These are phyloP conservation scores for Talaromyces funiculosus DNA, from an alignment of 2,329 filamentous ascomycete genomes.

Conservation along the genomic window DNA sequence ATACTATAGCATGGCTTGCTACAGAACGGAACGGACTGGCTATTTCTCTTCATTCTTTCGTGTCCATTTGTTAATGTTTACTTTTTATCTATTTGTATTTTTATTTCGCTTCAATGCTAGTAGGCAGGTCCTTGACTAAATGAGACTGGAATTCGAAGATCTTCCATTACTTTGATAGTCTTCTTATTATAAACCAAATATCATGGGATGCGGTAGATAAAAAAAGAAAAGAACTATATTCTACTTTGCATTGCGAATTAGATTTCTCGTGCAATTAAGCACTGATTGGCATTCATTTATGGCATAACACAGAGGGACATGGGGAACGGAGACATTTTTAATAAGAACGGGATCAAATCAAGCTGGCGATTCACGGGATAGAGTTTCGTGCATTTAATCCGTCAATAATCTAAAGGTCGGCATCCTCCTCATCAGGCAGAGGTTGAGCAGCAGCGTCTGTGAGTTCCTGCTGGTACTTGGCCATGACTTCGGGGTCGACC, in stretches of 20 bases:
- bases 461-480: constrained; percentile 80
- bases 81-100: background rate
- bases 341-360: constrained; percentile 24
- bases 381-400: constrained; percentile 14
- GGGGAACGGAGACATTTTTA: constrained; percentile 15
- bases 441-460: constrained; percentile 70
- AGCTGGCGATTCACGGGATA: constrained; percentile 15
- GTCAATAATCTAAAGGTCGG: constrained; percentile 44
- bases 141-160: background rate
- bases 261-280: background rate
- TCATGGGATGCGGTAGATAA: background rate
- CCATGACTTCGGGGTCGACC: constrained; percentile 63
- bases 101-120: background rate
- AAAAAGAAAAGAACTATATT: background rate
- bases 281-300: constrained; percentile 3
- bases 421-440: constrained; percentile 90
- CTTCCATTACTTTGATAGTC: background rate
- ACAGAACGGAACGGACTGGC: background rate
- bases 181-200: background rate
- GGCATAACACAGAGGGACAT: constrained; percentile 6
- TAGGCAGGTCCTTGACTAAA: background rate
- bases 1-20: background rate
- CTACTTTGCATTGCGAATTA: background rate
- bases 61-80: background rate
- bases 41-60: background rate